Evolutionary conservation across 306 rosid species (phyloP), one percentile per base, ranked within the genome.

Genomic region (Alnus rubra): DNA sequence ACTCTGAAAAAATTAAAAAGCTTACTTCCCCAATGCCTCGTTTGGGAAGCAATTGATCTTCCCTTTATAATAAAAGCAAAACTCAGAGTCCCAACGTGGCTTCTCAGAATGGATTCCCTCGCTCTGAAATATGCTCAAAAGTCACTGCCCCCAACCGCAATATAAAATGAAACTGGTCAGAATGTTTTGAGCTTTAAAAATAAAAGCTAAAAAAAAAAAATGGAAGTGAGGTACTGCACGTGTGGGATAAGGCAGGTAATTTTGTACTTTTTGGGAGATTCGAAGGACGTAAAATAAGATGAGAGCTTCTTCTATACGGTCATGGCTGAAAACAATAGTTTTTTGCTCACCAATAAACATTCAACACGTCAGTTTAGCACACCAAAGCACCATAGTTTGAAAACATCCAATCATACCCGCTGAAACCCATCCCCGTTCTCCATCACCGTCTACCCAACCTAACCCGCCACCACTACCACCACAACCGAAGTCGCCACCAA

Each of bases 211-310:
- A 10, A 35, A 68, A 15, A 76, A 77, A 70, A 74, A 60, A 70
- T 47, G 48, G 30, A 56, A 16, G 65, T 51, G 30, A 80, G 55
- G 63, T 68, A 74, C 79, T 71, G 83, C 90, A 79, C 88, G 91
- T 81, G 92, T 63, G 88, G 71, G 52, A 67, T 18, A 55, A 72
- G 67, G 67, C 72, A 30, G 71, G 73, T 72, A 77, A 62, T 67
- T 59, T 2, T 30, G 6, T 3, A 15, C 4, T 15, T 31, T 2
- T 10, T 30, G 33, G 45, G 49, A 23, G 73, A 19, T 23, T 9
- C 18, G 16, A 18, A 63, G 37, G 67, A 11, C 7, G 2, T 1
- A 59, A 59, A 59, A 59, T 59, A 28, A 59, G 39, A 23, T 23
- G 28, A 23, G 28, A 23, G 28, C 28, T 23, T 0, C 0, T 23